Conservation (phyloP, 257 asterid species). For the Nicotiana tabacum region DNA sequence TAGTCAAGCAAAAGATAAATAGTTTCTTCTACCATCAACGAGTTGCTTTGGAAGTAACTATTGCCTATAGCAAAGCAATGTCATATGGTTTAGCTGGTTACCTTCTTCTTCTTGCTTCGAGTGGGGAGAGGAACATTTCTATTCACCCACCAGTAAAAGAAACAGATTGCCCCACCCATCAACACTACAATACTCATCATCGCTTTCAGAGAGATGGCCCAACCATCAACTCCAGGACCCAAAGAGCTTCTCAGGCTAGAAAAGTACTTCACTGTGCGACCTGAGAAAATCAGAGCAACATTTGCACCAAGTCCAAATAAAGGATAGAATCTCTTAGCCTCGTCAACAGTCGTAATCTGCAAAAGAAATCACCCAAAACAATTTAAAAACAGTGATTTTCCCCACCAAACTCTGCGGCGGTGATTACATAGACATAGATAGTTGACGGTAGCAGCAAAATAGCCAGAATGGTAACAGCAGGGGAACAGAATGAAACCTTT, state of each 20-base stretch:
- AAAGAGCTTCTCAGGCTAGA: conserved; percentile 71
- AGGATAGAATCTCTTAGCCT: conserved; percentile 96
- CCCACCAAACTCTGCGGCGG: neutral
- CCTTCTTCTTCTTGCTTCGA: conserved; percentile 95
- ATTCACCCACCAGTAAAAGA: conserved; percentile 95
- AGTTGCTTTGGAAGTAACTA: no score
- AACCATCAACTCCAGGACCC: conserved; percentile 98
- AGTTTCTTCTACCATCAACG: no score
- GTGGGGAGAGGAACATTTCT: conserved; percentile 66
- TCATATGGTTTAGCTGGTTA: conserved; percentile 10
- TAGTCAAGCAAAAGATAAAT: neutral
- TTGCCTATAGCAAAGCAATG: neutral
- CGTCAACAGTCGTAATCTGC: conserved; percentile 91
- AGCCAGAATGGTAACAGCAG: neutral
- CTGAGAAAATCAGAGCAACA: conserved; percentile 93
- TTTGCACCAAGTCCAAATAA: conserved; percentile 97
- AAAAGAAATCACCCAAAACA: conserved; percentile 9
- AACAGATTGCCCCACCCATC: conserved; percentile 81
- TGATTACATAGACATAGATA: neutral
- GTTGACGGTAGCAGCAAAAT: neutral
- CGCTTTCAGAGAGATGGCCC: conserved; percentile 93
- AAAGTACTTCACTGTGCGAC: conserved; percentile 94
- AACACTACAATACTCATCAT: conserved; percentile 93
- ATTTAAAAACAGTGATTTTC: neutral
- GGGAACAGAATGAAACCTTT: neutral